These are phyloP conservation scores for Borovskyia barvae DNA, from an alignment of 208 protist species.

Conservation along the genomic window DNA sequence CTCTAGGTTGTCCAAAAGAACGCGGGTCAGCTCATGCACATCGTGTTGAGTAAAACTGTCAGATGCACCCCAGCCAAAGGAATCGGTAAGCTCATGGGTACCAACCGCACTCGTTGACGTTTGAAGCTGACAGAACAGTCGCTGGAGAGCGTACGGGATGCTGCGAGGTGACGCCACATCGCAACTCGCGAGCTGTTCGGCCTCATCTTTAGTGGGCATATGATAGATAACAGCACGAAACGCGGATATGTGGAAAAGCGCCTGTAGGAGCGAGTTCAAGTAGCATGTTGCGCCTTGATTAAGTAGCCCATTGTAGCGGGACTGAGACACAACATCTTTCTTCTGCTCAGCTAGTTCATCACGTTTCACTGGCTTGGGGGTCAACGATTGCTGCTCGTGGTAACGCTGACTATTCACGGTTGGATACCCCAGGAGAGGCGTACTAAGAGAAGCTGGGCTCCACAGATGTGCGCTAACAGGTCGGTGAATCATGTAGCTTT, in stretches of 20 bases:
- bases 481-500: conserved; percentile 71
- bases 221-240: conserved; percentile 87
- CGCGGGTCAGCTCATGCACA: conserved; percentile 86
- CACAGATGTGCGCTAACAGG: conserved; percentile 67
- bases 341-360: conserved; percentile 15
- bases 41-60: conserved; percentile 94
- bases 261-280: conserved; percentile 90
- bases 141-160: conserved; percentile 89
- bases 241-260: conserved; percentile 85
- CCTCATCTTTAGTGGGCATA: conserved; percentile 88
- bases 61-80: conserved; percentile 88
- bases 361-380: not conserved
- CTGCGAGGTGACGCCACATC: conserved; percentile 45
- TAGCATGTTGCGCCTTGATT: conserved; percentile 94
- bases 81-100: conserved; percentile 90
- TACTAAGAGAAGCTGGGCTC: conserved; percentile 38
- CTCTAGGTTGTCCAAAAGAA: conserved; percentile 86
- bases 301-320: conserved; percentile 75
- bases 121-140: conserved; percentile 88
- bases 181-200: conserved; percentile 26
- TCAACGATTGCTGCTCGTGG: conserved; percentile 19
- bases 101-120: conserved; percentile 51
- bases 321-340: conserved; percentile 7
- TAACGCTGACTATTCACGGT: conserved; percentile 59
- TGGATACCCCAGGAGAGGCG: conserved; percentile 62